A percentile compares a stretch with the other conserved stretches of the same genome.
phyloP scores from a whole-genome alignment of 805 yeast species.

The Myxozyma neglecta region DNA sequence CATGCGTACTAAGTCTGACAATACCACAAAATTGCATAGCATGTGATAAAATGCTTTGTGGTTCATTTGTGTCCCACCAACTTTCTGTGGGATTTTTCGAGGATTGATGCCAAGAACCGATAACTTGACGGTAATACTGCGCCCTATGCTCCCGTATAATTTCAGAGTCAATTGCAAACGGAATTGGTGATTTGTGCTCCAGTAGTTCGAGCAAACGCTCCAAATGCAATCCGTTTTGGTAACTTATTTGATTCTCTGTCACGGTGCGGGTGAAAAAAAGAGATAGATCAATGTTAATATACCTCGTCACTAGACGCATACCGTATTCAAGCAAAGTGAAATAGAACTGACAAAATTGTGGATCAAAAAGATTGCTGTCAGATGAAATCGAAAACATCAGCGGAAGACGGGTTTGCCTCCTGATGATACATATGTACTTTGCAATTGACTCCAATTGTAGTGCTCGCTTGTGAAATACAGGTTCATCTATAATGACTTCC shows the following conservation, averaged over 20 bases:
- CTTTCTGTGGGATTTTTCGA: constrained; percentile 55
- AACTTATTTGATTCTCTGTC: not conserved
- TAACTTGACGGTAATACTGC: constrained; percentile 48
- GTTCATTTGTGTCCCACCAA: constrained; percentile 69
- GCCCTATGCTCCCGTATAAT: constrained; percentile 41
- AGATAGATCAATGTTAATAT: constrained; percentile 13
- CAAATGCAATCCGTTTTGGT: not conserved
- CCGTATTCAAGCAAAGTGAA: constrained; percentile 65
- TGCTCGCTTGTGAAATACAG: constrained; percentile 51
- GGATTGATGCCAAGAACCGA: constrained; percentile 8
- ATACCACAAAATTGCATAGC: constrained; percentile 65
- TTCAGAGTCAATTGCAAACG: constrained; percentile 65
- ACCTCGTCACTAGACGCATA: constrained; percentile 57
- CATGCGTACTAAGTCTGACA: constrained; percentile 79
- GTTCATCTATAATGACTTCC: constrained; percentile 73
- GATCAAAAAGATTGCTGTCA: constrained; percentile 10
- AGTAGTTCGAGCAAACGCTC: not conserved
- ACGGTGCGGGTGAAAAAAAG: not conserved
- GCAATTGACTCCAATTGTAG: constrained; percentile 54
- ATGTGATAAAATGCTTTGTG: constrained; percentile 69
- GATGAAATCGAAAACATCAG: constrained; percentile 74
- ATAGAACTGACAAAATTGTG: constrained; percentile 36
- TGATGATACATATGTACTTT: constrained; percentile 66
- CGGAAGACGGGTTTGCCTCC: constrained; percentile 66
- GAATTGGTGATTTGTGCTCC: constrained; percentile 60